Evolutionary conservation across 805 yeast genomes (phyloP), one percentile per base, ranked within the genome.

Genomic region (Ogataea kodamae): DNA sequence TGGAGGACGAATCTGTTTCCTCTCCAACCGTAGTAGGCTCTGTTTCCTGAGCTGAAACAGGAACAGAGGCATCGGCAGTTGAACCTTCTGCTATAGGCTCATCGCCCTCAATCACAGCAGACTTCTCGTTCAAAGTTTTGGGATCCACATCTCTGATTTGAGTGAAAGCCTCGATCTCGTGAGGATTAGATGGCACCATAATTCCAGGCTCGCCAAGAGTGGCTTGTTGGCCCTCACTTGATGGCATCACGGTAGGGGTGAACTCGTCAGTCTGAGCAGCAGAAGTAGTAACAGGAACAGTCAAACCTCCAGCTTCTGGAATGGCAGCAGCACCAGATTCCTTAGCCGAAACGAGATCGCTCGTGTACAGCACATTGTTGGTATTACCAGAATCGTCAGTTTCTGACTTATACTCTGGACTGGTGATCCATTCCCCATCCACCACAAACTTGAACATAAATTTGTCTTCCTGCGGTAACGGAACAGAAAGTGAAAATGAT

Each of bases 201-300:
- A 83, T 69, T 28, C 95, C 95, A 18, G 92, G 87, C 51, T 82
- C 89, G 30, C 86, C 83, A 22, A 66, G 45, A 35, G 70, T 48
- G 6, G 69, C 56, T 39, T 63, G 61, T 30, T 68, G 68, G 16
- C 65, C 68, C 43, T 69, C 74, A 11, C 48, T 21, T 4, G 68
- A 54, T 27, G 78, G 77, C 58, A 71, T 36, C 14, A 72, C 77
- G 9, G 75, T 67, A 40, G 43, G 76, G 94, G 37, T 72, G 64
- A 48, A 82, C 72, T 11, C 24, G 20, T 25, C 21, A 7, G 15
- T 24, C 9, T 10, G 21, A 9, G 29, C 20, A 6, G 23, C 25
- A 8, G 35, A 40, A 17, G 29, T 32, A 6, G 39, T 37, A 16
- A 35, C 43, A 28, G 58, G 51, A 28, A 46, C 55, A 3, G 59